These are phyloP conservation scores for Coffea eugenioides DNA, from an alignment of 257 asterid genomes.

Conservation along the genomic window DNA sequence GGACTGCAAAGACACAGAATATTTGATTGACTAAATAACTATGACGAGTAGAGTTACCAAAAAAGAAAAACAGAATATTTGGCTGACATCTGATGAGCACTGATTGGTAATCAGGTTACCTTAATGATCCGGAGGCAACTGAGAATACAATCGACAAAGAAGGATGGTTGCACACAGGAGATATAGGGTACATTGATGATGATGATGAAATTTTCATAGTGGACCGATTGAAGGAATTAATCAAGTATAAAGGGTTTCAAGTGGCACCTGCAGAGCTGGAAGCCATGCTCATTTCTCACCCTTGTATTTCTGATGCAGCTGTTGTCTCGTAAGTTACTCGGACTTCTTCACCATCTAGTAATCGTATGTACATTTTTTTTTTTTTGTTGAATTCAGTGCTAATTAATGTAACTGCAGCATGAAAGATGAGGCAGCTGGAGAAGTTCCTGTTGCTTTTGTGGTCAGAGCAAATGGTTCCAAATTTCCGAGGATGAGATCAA, in stretches of 20 bases:
- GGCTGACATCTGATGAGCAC: too few relatives aligned
- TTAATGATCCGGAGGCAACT: slow-evolving; percentile 35
- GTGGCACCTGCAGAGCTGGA: slow-evolving; percentile 50
- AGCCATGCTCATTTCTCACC: slow-evolving; percentile 36
- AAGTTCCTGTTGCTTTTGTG: slow-evolving; percentile 74
- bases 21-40: too few relatives aligned
- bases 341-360: not conserved
- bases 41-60: too few relatives aligned
- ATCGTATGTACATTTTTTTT: not conserved
- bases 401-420: slow-evolving; percentile 30
- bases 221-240: slow-evolving; percentile 41
- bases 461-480: slow-evolving; percentile 42
- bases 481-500: slow-evolving; percentile 54
- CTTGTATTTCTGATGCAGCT: slow-evolving; percentile 38
- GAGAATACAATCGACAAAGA: slow-evolving; percentile 34
- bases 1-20: too few relatives aligned
- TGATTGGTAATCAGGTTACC: slow-evolving; percentile 26
- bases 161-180: slow-evolving; percentile 51
- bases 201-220: slow-evolving; percentile 37
- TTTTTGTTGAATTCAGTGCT: not conserved
- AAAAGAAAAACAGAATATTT: too few relatives aligned
- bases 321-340: slow-evolving; percentile 34
- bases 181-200: slow-evolving; percentile 39
- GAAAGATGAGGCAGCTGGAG: slow-evolving; percentile 66
- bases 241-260: slow-evolving; percentile 48